Evolutionary conservation across 2,329 filamentous ascomycete species (phyloP).

Genomic region (Cordyceps javanica): DNA sequence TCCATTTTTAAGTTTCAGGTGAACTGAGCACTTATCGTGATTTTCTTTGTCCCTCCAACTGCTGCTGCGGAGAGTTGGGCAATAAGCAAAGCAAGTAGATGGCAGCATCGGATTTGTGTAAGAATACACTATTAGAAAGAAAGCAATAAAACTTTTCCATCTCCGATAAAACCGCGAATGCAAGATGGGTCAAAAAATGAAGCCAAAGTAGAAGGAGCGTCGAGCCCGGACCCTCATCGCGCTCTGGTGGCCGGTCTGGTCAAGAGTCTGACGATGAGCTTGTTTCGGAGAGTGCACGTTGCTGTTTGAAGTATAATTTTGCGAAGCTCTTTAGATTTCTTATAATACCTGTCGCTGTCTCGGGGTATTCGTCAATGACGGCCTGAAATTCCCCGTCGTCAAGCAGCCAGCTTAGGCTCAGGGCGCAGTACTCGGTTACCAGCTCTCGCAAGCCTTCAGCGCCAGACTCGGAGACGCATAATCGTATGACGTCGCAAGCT

Average conservation of each 20-base stretch:
- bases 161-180: background rate
- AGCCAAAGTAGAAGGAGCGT: background rate
- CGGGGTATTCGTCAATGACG: background rate
- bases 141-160: too few relatives aligned
- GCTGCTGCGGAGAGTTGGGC: too few relatives aligned
- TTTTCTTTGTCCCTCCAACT: too few relatives aligned
- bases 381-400: accelerated
- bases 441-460: background rate
- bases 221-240: background rate
- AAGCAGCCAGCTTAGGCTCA: background rate
- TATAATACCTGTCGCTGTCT: background rate
- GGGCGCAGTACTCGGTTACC: background rate
- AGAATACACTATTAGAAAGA: too few relatives aligned
- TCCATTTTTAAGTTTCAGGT: too few relatives aligned
- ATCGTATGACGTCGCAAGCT: background rate
- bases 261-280: background rate
- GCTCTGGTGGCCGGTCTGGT: accelerated
- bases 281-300: too few relatives aligned
- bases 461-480: background rate
- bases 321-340: background rate
- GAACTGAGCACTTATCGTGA: too few relatives aligned
- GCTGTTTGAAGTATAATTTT: accelerated
- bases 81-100: too few relatives aligned
- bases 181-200: background rate
- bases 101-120: too few relatives aligned